phyloP scores from a whole-genome alignment of 148 eudicot species.

The Rhododendron mucronatum region DNA sequence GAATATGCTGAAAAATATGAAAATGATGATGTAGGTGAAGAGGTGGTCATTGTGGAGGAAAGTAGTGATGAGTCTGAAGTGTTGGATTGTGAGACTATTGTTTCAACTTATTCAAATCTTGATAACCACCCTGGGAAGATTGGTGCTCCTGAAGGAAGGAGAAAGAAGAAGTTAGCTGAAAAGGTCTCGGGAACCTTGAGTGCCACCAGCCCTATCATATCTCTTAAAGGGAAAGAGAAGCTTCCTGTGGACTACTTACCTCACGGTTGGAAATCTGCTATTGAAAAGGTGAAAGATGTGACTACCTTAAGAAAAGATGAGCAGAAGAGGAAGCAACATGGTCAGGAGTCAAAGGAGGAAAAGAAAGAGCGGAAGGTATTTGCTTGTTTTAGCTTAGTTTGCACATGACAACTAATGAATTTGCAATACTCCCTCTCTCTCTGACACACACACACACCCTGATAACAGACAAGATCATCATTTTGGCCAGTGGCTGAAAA shows the following conservation, averaged over 20 bases:
- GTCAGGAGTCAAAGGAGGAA: slow-evolving; percentile 92
- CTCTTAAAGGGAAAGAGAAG: slow-evolving; percentile 72
- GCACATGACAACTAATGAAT: background rate
- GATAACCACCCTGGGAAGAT: slow-evolving; percentile 96
- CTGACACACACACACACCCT: background rate
- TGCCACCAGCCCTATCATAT: slow-evolving; percentile 37
- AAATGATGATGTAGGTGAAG: slow-evolving; percentile 43
- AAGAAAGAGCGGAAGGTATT: slow-evolving; percentile 94
- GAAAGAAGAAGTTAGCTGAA: slow-evolving; percentile 63
- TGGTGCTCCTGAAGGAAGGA: slow-evolving; percentile 47
- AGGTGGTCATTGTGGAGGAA: slow-evolving; percentile 52
- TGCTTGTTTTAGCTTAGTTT: slow-evolving; percentile 6
- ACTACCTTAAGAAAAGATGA: slow-evolving; percentile 29
- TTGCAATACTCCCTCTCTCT: background rate
- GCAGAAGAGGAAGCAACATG: slow-evolving; percentile 49
- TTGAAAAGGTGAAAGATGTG: slow-evolving; percentile 46
- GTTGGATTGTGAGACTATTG: slow-evolving; percentile 92
- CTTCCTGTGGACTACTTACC: slow-evolving; percentile 84
- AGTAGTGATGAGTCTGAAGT: slow-evolving; percentile 84
- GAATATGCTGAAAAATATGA: slow-evolving; percentile 76
- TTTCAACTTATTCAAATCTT: slow-evolving; percentile 85
- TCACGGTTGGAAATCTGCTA: slow-evolving; percentile 31
- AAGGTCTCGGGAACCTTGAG: slow-evolving; percentile 39
- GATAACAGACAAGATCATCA: background rate
- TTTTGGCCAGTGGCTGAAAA: background rate